phyloP scores from a whole-genome alignment of 352 stramenopile species.

The Blastocystis sp. region DNA sequence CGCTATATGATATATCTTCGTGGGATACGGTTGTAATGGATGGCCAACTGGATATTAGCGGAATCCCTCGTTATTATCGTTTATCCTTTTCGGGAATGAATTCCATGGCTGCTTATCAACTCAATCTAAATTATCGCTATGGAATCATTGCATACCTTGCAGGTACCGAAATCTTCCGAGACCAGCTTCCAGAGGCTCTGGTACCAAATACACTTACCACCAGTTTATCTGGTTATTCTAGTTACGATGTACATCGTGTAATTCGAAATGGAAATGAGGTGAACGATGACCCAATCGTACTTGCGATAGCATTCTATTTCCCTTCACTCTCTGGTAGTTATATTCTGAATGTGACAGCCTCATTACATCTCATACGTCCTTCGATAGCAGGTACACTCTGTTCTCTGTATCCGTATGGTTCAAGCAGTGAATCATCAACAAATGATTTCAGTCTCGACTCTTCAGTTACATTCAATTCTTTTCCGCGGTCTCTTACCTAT shows the following conservation, averaged over 20 bases:
- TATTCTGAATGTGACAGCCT: background rate
- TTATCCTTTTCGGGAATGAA: background rate
- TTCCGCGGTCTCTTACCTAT: background rate
- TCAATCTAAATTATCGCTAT: background rate
- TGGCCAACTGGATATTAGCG: background rate
- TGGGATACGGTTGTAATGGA: background rate
- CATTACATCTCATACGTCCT: background rate
- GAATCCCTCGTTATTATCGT: background rate
- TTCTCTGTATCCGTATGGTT: background rate
- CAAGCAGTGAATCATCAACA: background rate
- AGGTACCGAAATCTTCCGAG: background rate
- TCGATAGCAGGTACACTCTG: background rate
- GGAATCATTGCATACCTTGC: slow-evolving; percentile 24
- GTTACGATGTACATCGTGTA: background rate
- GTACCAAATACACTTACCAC: background rate
- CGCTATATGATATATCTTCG: background rate
- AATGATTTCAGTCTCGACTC: background rate
- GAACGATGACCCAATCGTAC: background rate
- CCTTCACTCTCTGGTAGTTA: background rate
- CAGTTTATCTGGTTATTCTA: background rate
- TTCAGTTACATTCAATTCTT: background rate
- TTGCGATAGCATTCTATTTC: background rate
- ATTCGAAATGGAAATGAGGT: background rate
- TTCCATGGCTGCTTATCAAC: background rate
- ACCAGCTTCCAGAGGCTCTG: background rate